Conservation (phyloP, 2,329 filamentous ascomycete species). For the Hypoxylon sp. region DNA sequence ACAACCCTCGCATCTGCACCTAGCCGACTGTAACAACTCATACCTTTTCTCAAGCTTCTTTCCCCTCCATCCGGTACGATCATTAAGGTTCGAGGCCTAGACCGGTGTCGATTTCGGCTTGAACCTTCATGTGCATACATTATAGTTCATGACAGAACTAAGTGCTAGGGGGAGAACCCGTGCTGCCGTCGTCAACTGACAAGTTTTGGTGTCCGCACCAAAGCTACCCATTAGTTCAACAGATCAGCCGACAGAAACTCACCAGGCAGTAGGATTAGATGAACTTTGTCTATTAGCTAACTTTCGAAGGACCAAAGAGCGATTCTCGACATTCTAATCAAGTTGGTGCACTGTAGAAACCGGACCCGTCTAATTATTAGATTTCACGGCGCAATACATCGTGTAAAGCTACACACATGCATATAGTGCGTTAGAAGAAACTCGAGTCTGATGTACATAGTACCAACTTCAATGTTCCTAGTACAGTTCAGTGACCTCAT, state of each 20-base stretch:
- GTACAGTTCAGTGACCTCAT: slow-evolving; percentile 30
- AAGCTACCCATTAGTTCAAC: slow-evolving; percentile 8
- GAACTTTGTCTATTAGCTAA: slow-evolving; percentile 15
- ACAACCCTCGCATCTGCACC: slow-evolving; percentile 13
- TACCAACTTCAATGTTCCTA: slow-evolving; percentile 9
- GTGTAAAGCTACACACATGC: background rate
- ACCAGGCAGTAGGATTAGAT: background rate
- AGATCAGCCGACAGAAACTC: slow-evolving; percentile 7
- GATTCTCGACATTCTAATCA: slow-evolving; percentile 14
- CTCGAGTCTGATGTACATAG: slow-evolving; percentile 5
- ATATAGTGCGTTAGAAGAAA: background rate
- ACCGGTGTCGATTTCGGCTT: slow-evolving; percentile 24
- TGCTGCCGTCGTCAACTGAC: slow-evolving; percentile 9
- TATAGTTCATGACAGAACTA: slow-evolving; percentile 26
- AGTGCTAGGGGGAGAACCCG: slow-evolving; percentile 11
- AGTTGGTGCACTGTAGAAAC: slow-evolving; percentile 6
- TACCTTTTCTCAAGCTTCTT: background rate
- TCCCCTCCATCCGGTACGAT: background rate
- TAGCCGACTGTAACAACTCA: slow-evolving; percentile 11
- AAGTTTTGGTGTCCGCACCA: slow-evolving; percentile 5
- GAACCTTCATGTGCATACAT: slow-evolving; percentile 25
- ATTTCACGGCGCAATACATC: background rate
- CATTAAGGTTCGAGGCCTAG: slow-evolving; percentile 8
- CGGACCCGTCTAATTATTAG: background rate
- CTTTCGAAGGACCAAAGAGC: background rate